These are phyloP conservation scores for Cryptosporidium tyzzeri DNA, from an alignment of 169 alveolate genomes.

Conservation along the genomic window DNA sequence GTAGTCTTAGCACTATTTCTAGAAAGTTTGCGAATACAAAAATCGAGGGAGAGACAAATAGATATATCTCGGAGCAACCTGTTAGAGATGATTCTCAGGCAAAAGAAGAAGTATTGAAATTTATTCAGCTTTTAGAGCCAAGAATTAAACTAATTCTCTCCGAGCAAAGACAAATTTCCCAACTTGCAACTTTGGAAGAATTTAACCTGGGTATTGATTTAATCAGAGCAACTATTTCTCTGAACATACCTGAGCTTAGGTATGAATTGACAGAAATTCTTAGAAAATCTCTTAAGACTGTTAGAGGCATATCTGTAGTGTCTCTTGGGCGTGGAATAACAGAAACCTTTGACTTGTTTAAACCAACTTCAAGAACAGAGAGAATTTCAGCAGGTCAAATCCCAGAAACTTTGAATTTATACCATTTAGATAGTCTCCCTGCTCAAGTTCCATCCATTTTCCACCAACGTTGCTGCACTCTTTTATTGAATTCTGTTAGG, in stretches of 20 bases:
- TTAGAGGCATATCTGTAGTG: conserved; percentile 62
- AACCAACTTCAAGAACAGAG: conserved; percentile 53
- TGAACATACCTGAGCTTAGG: neutral
- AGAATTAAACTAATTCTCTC: conserved; percentile 29
- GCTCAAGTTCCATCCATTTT: conserved; percentile 68
- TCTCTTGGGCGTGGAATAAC: conserved; percentile 73
- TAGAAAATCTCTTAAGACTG: conserved; percentile 44
- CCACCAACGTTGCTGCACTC: conserved; percentile 52
- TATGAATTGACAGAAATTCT: conserved; percentile 22
- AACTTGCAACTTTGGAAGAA: conserved; percentile 64
- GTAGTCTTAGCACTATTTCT: conserved; percentile 12
- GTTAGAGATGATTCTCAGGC: conserved; percentile 40
- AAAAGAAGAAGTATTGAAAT: conserved; percentile 4
- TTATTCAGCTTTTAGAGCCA: conserved; percentile 29
- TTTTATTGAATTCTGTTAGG: conserved; percentile 47
- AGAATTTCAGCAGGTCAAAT: conserved; percentile 51
- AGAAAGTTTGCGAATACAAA: neutral
- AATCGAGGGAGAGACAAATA: neutral
- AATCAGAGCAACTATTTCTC: conserved; percentile 18
- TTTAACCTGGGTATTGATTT: conserved; percentile 41
- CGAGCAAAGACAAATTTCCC: conserved; percentile 23
- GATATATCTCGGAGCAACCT: neutral
- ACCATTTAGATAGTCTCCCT: conserved; percentile 56
- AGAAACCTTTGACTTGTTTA: conserved; percentile 56
- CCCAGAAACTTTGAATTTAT: conserved; percentile 27